phyloP scores from a whole-genome alignment of 306 rosid genomes.

The Acacia acuminata region DNA sequence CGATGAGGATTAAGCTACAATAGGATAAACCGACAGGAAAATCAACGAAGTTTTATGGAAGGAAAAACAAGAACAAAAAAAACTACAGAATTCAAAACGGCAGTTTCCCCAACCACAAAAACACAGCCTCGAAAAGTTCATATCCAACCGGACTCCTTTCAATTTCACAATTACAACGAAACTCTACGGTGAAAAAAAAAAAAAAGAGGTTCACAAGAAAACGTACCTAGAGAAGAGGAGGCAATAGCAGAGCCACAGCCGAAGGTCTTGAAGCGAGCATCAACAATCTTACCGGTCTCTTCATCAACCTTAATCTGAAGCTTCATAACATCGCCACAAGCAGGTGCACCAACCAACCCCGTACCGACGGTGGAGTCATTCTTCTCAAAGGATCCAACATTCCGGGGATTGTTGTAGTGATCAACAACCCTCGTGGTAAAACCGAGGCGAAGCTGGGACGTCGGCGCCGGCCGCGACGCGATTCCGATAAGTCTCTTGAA shows the following conservation, averaged over 20 bases:
- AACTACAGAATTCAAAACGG: no score
- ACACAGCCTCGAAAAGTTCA: neutral
- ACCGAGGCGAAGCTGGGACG: constrained; percentile 50
- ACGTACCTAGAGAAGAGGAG: constrained; percentile 81
- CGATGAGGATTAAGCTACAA: neutral
- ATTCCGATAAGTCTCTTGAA: neutral
- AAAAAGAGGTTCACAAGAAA: neutral
- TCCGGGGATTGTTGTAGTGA: constrained; percentile 86
- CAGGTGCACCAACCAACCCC: constrained; percentile 38
- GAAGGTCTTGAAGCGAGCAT: constrained; percentile 89
- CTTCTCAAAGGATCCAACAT: constrained; percentile 86
- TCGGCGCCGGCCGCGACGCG: neutral
- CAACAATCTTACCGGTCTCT: constrained; percentile 72
- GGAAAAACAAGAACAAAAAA: neutral
- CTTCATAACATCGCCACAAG: constrained; percentile 95
- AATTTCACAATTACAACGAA: neutral
- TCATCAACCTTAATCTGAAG: constrained; percentile 87
- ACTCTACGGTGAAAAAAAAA: neutral
- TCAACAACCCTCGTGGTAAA: constrained; percentile 88
- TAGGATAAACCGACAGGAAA: neutral
- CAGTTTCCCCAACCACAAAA: neutral
- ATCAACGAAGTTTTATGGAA: neutral
- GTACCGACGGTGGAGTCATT: constrained; percentile 76
- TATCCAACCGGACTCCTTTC: neutral
- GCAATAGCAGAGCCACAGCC: constrained; percentile 97